phyloP scores from a whole-genome alignment of 352 stramenopile genomes.

The Globisporangium viniferum region DNA sequence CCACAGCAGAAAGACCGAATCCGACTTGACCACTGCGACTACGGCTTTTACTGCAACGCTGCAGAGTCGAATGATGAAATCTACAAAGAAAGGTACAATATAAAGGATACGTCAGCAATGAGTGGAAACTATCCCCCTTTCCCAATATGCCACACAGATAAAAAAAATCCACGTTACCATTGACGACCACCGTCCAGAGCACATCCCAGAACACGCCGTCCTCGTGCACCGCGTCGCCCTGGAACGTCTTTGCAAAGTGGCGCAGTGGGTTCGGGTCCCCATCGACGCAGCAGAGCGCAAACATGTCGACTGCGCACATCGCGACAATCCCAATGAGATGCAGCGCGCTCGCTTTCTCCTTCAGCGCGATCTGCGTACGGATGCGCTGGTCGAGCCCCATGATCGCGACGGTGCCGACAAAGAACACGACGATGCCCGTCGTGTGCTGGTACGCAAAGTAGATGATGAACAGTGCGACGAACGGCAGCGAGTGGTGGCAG shows the following conservation, averaged over 20 bases:
- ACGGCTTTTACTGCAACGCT: constrained; percentile 60
- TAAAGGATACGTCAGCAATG: background rate
- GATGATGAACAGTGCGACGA: constrained; percentile 62
- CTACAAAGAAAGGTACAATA: constrained; percentile 18
- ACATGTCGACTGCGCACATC: constrained; percentile 57
- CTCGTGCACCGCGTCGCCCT: constrained; percentile 21
- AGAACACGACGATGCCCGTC: constrained; percentile 63
- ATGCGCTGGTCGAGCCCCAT: constrained; percentile 73
- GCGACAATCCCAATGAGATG: constrained; percentile 47
- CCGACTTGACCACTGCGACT: constrained; percentile 44
- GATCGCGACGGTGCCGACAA: constrained; percentile 60
- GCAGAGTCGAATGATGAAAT: constrained; percentile 67
- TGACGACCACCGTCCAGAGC: constrained; percentile 73
- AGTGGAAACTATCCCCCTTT: background rate
- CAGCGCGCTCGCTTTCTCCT: constrained; percentile 60
- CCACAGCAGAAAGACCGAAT: constrained; percentile 29
- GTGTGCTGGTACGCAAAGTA: constrained; percentile 82
- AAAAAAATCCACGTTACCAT: constrained; percentile 33
- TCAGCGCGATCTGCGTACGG: constrained; percentile 62
- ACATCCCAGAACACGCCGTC: constrained; percentile 57
- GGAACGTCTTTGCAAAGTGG: constrained; percentile 45
- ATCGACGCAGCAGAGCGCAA: constrained; percentile 58
- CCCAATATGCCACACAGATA: background rate
- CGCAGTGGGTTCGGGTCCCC: constrained; percentile 55
- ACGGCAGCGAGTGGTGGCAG: constrained; percentile 72